Conservation (phyloP, 306 rosid genomes). For the Lotus japonicus region DNA sequence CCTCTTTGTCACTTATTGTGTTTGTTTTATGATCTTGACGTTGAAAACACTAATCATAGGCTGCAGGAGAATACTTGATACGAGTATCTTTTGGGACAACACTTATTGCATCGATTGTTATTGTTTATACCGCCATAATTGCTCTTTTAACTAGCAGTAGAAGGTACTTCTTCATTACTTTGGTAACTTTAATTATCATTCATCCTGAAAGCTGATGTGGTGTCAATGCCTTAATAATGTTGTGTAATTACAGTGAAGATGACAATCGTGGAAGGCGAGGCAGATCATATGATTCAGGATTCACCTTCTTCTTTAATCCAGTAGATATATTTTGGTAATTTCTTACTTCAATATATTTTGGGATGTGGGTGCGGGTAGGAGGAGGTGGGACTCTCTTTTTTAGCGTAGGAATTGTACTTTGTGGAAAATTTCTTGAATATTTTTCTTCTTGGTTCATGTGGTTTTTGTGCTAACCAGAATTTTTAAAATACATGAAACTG, state of each 20-base stretch:
- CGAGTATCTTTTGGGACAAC: constrained; percentile 98
- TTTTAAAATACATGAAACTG: not conserved
- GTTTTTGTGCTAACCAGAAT: not conserved
- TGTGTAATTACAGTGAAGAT: constrained; percentile 58
- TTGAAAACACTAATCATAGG: constrained; percentile 36
- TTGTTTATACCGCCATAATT: constrained; percentile 90
- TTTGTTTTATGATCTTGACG: constrained; percentile 8
- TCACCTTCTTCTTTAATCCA: constrained; percentile 62
- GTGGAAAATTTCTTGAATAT: not conserved
- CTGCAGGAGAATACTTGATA: constrained; percentile 67
- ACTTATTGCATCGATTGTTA: constrained; percentile 80
- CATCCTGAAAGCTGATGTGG: not conserved
- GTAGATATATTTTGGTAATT: constrained; percentile 82
- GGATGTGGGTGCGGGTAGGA: not conserved
- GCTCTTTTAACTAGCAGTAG: constrained; percentile 82
- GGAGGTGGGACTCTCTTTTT: not conserved
- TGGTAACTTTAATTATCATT: not conserved
- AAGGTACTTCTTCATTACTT: constrained; percentile 43
- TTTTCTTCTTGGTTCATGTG: not conserved
- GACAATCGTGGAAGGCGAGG: constrained; percentile 91
- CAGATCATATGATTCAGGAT: constrained; percentile 79
- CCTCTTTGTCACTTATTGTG: not conserved
- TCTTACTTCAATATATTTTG: not conserved
- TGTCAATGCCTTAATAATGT: constrained; percentile 20
- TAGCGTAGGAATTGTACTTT: not conserved